Evolutionary conservation across 306 rosid species (phyloP), one percentile per base, ranked within the genome.

Genomic region (Abrus precatorius): DNA sequence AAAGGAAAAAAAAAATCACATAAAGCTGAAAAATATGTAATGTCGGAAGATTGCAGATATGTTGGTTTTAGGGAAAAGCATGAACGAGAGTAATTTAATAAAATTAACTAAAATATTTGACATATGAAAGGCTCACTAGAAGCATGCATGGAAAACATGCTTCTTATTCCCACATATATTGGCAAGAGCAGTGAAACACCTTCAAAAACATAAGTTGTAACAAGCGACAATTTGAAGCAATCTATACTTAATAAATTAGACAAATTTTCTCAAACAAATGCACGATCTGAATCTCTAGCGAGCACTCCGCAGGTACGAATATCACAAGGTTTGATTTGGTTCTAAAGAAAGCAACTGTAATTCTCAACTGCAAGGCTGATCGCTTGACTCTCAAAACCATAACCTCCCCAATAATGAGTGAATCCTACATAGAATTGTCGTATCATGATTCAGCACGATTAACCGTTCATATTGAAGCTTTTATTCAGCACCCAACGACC

Each of bases 371-470:
- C 81, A 82, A 79, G 76, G 70, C 75, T 57, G 91, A 82, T 61
- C 85, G 81, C 83, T 88, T 61, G 84, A 82, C 75, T 83, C 96
- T 83, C 88, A 81, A 40, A 85, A 87, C 74, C 88, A 77, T 72
- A 87, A 85, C 88, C 83, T 88, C 87, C 75, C 85, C 87, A 62
- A 74, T 79, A 20, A 82, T 11, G 79, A 56, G 91, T 67, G 75
- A 86, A 82, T 85, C 98, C 98, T 95, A 95, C 97, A 90, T 63
- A 84, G 87, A 92, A 91, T 88, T 83, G 69, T 54, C 86, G 88
- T 82, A 85, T 76, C 82, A 87, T 54, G 91, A 85, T 92, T 90
- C 87, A 91, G 91, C 75, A 88, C 69, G 85, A 87, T 86, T 79
- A 76, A 75, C 78, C 55, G 56, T 72, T 85, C 81, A 80, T 72